phyloP scores from a whole-genome alignment of 306 rosid species.

The Lagenaria siceraria region DNA sequence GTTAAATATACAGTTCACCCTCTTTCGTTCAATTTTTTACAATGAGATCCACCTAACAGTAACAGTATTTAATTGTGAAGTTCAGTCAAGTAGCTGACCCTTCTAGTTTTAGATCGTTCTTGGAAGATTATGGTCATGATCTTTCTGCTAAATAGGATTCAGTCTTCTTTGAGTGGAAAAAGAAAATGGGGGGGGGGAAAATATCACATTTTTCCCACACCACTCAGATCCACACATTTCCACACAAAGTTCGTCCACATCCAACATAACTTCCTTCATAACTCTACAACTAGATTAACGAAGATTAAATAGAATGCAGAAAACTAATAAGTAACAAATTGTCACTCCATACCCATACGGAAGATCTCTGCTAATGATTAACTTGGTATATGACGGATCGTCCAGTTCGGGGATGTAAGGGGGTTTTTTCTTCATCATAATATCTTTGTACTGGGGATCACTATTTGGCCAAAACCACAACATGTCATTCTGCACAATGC shows the following conservation, averaged over 20 bases:
- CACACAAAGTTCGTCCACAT: background rate
- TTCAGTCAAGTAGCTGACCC: background rate
- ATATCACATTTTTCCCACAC: too few relatives aligned
- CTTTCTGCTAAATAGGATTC: background rate
- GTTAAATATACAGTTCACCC: background rate
- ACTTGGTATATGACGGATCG: constrained; percentile 52
- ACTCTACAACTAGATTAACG: background rate
- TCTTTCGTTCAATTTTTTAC: background rate
- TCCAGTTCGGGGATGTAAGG: constrained; percentile 64
- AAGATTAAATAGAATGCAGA: background rate
- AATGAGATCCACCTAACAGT: background rate
- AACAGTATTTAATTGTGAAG: background rate
- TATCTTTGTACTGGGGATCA: constrained; percentile 67
- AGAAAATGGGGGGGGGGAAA: too few relatives aligned
- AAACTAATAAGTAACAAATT: background rate
- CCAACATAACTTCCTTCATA: background rate
- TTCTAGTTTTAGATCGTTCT: background rate
- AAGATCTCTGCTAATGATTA: constrained; percentile 64
- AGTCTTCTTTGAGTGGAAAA: too few relatives aligned
- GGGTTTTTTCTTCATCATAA: constrained; percentile 42
- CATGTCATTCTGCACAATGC: constrained; percentile 59
- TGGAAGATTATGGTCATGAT: background rate
- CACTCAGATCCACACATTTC: too few relatives aligned
- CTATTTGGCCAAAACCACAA: constrained; percentile 90
- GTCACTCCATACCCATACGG: constrained; percentile 52